Evolutionary conservation across 2,329 filamentous ascomycete genomes (phyloP), one percentile per base, ranked within the genome.

Genomic region (Apiospora hydei): DNA sequence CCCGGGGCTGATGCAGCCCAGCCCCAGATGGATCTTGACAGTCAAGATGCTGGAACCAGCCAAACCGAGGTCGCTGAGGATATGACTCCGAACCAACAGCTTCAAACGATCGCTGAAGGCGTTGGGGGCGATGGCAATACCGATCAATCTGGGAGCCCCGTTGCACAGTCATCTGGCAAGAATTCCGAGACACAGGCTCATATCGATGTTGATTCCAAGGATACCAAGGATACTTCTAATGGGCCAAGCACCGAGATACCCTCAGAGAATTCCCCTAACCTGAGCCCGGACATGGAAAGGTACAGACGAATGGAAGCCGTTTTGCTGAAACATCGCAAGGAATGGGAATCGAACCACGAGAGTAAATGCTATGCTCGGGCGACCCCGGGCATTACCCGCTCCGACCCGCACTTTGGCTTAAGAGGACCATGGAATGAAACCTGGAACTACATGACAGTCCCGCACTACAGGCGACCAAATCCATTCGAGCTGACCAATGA

Each of bases 251-350:
- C 16, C 14, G n/a, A 43, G 0, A 41, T 4, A 11, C 7, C 30
- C 6, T 41, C 61, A 5, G 16, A 14, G 6, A 30, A 41, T 21
- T 1, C 2, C 13, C 61, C 16, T 3, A 21, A 41, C 3, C 61
- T 43, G 6, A 64, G 30, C 10, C 34, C 30, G 2, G 69, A 43
- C 10, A 47, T 70, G 49, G 26, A 61, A 21, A 24, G 8, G 30
- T 70, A 64, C 47, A 70, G 18, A n/a, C 7, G 10, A 34, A 70
- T 70, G 69, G 69, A 70, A 41, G 34, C 21, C 16, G 43, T 53
- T 21, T 34, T 70, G 21, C 21, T 57, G 18, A 41, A 44, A 8
- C 69, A 57, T n/a, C 34, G 46, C 3, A 70, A 70, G 21, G 30
- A 70, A 14, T 61, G 49, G 34, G 61, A 67, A n/a, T n/a, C n/a